A percentile compares a stretch with the other conserved stretches of the same genome.
These are phyloP conservation scores for Colletotrichum sp. DNA, from an alignment of 2,329 filamentous ascomycete genomes.

Conservation along the genomic window DNA sequence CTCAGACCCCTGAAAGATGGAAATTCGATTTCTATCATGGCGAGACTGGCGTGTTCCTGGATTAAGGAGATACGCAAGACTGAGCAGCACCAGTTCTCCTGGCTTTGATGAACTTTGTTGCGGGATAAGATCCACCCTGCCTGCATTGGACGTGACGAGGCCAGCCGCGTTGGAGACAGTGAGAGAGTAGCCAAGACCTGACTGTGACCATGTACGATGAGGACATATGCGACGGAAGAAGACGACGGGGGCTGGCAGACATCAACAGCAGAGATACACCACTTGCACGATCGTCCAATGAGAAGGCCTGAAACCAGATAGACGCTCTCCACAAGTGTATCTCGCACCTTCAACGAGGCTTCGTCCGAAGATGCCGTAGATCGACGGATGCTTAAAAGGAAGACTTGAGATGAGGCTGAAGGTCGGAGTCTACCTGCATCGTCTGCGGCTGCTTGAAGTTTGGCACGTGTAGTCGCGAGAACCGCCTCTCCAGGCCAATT, in stretches of 20 bases:
- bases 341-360: not conserved
- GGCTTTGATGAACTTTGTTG: not conserved
- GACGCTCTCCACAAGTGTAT: not conserved
- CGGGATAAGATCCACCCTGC: accelerated
- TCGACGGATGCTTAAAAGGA: not conserved
- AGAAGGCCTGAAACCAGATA: not conserved
- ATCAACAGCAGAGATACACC: not conserved
- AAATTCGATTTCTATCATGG: not conserved
- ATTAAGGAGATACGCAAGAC: not conserved
- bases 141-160: not conserved
- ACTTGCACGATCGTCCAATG: not conserved
- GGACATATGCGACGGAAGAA: not conserved
- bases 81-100: not conserved
- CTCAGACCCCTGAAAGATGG: not conserved
- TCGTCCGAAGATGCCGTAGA: not conserved
- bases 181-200: not conserved
- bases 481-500: not conserved
- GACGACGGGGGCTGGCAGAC: accelerated
- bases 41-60: not conserved
- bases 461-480: not conserved
- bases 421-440: not conserved
- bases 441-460: not conserved
- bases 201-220: not conserved
- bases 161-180: not conserved
- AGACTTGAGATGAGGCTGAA: not conserved